A percentile compares a stretch with the other conserved stretches of the same genome.
These are phyloP conservation scores for Cardamine occulta DNA, from an alignment of 345 rosid species.

Conservation along the genomic window DNA sequence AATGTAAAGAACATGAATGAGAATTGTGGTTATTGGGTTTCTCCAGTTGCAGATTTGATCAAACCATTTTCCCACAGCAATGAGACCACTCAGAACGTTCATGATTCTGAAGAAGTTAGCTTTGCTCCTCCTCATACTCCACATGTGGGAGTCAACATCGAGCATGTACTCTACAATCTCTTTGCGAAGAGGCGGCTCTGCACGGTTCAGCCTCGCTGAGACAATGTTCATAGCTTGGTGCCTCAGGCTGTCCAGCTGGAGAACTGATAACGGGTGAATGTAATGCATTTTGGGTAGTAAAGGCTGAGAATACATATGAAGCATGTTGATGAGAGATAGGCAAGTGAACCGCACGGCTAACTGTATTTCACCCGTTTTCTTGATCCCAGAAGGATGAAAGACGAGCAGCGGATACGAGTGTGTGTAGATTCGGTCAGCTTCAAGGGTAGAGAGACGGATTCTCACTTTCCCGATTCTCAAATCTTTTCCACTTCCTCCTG, in stretches of 20 bases:
- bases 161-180: constrained; percentile 98
- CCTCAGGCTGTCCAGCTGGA: constrained; percentile 86
- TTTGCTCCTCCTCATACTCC: constrained; percentile 99
- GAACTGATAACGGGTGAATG: constrained; percentile 85
- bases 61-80: constrained; percentile 87
- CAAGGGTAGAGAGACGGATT: constrained; percentile 91
- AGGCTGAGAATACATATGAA: constrained; percentile 88
- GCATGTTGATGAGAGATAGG: constrained; percentile 76
- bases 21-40: constrained; percentile 84
- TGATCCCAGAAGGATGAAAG: constrained; percentile 80
- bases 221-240: constrained; percentile 95
- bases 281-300: constrained; percentile 95
- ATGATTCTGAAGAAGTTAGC: constrained; percentile 63
- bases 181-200: constrained; percentile 92
- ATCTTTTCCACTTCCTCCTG: constrained; percentile 63
- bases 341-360: constrained; percentile 87
- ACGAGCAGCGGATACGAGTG: constrained; percentile 91
- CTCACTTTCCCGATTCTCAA: constrained; percentile 87
- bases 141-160: constrained; percentile 97
- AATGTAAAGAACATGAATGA: constrained; percentile 79
- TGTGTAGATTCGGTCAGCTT: constrained; percentile 89
- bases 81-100: constrained; percentile 68
- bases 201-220: constrained; percentile 77
- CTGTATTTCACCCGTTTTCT: constrained; percentile 93
- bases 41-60: constrained; percentile 94